phyloP scores from a whole-genome alignment of 2,329 filamentous ascomycete genomes.

The Didymella segeticola region DNA sequence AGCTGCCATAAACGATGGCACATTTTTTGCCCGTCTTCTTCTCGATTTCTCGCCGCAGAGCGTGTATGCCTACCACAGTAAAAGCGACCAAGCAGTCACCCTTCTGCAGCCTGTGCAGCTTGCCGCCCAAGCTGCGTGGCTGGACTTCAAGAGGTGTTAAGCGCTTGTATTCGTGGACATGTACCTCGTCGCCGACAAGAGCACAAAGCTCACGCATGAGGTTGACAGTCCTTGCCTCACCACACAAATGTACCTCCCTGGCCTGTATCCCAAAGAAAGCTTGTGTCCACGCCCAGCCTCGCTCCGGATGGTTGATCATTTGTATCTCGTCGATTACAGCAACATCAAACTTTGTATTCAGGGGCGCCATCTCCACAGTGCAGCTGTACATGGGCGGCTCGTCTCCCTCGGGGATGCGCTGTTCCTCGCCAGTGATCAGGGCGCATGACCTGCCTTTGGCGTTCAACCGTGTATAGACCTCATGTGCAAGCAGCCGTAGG shows the following conservation, averaged over 20 bases:
- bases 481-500: slow-evolving; percentile 85
- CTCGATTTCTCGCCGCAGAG: slow-evolving; percentile 80
- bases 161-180: slow-evolving; percentile 83
- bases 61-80: slow-evolving; percentile 80
- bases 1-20: slow-evolving; percentile 88
- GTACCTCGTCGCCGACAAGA: slow-evolving; percentile 79
- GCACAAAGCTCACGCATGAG: slow-evolving; percentile 80
- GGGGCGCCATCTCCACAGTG: slow-evolving; percentile 88
- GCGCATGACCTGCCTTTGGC: slow-evolving; percentile 79
- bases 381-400: slow-evolving; percentile 72
- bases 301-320: slow-evolving; percentile 82
- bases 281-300: slow-evolving; percentile 94
- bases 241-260: slow-evolving; percentile 90
- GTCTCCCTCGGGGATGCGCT: slow-evolving; percentile 66
- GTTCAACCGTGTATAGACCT: slow-evolving; percentile 87
- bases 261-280: slow-evolving; percentile 87
- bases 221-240: slow-evolving; percentile 82
- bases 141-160: slow-evolving; percentile 78
- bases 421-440: slow-evolving; percentile 90
- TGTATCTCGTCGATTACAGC: slow-evolving; percentile 98
- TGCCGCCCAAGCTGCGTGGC: slow-evolving; percentile 65
- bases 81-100: slow-evolving; percentile 93
- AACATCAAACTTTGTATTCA: slow-evolving; percentile 74
- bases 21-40: slow-evolving; percentile 76
- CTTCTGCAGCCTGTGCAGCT: slow-evolving; percentile 76